Evolutionary conservation across 1,284 basidiomycete genomes (phyloP).

Genomic region (Grifola frondosa): DNA sequence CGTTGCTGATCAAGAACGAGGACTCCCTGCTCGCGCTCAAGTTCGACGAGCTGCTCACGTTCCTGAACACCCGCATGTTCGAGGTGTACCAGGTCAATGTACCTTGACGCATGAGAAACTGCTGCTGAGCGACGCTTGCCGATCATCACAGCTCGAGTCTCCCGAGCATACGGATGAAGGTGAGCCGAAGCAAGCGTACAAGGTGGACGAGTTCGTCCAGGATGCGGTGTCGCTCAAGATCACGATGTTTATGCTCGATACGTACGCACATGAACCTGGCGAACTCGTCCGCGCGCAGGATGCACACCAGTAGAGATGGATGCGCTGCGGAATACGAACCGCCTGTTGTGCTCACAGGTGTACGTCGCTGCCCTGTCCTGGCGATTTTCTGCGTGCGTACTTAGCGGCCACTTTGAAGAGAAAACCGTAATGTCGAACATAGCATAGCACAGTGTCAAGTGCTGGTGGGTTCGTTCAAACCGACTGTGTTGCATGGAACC

Average conservation of each 20-base stretch:
- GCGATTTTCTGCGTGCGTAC: slow-evolving; percentile 52
- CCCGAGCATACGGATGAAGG: slow-evolving; percentile 63
- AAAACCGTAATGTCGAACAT: slow-evolving; percentile 78
- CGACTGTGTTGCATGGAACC: slow-evolving; percentile 66
- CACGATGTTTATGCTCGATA: slow-evolving; percentile 90
- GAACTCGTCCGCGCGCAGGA: slow-evolving; percentile 68
- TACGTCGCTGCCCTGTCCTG: slow-evolving; percentile 40
- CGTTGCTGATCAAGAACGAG: slow-evolving; percentile 88
- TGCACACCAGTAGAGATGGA: slow-evolving; percentile 83
- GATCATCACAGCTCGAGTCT: slow-evolving; percentile 29
- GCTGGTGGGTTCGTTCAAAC: slow-evolving; percentile 47
- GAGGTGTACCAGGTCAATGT: slow-evolving; percentile 70
- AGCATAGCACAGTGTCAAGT: slow-evolving; percentile 75
- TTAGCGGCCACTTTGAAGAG: no score
- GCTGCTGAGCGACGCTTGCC: no score
- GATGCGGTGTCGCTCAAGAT: slow-evolving; percentile 84
- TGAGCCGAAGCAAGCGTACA: slow-evolving; percentile 43
- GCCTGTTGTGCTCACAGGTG: slow-evolving; percentile 78
- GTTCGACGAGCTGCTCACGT: slow-evolving; percentile 86
- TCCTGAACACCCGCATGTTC: slow-evolving; percentile 82
- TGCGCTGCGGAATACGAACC: slow-evolving; percentile 73
- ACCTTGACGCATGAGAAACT: no score
- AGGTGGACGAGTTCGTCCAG: slow-evolving; percentile 79
- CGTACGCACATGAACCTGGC: slow-evolving; percentile 85
- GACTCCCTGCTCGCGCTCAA: slow-evolving; percentile 74